Evolutionary conservation across 2,329 filamentous ascomycete species (phyloP).

Genomic region (Stachybotrys chlorohalonatus): DNA sequence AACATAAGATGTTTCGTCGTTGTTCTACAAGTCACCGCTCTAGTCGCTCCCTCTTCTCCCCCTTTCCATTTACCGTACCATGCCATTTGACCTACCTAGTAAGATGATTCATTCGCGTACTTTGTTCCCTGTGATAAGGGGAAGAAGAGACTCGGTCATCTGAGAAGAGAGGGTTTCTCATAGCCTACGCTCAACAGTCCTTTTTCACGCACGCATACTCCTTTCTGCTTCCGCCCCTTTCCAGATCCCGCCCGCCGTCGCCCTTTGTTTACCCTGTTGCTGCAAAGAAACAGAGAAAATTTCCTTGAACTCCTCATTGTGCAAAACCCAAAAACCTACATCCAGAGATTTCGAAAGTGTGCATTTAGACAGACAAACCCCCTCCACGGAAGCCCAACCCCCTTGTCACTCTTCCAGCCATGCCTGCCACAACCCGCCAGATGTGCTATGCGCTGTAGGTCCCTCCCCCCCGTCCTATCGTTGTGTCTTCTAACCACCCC

Average conservation of each 20-base stretch:
- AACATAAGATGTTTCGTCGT: too few relatives aligned
- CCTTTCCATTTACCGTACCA: too few relatives aligned
- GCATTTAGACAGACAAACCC: background rate
- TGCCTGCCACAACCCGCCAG: background rate
- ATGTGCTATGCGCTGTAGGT: background rate
- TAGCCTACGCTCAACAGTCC: too few relatives aligned
- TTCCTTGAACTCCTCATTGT: background rate
- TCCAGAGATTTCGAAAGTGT: background rate
- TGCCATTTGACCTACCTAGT: too few relatives aligned
- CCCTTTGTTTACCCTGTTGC: background rate
- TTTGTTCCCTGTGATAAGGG: background rate
- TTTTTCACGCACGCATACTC: too few relatives aligned
- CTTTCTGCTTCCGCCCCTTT: too few relatives aligned
- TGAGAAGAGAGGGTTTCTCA: too few relatives aligned
- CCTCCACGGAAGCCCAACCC: background rate
- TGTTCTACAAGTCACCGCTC: too few relatives aligned
- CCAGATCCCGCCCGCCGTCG: too few relatives aligned
- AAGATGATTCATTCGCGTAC: background rate
- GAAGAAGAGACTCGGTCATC: too few relatives aligned
- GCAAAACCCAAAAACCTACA: background rate
- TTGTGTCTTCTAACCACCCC: conserved; percentile 14
- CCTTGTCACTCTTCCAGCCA: background rate
- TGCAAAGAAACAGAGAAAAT: background rate
- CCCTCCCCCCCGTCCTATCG: background rate
- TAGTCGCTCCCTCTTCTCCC: too few relatives aligned